A percentile compares a stretch with the other conserved stretches of the same genome.
Conservation (phyloP, 129 eudicot genomes). For the Solidago caesia region DNA sequence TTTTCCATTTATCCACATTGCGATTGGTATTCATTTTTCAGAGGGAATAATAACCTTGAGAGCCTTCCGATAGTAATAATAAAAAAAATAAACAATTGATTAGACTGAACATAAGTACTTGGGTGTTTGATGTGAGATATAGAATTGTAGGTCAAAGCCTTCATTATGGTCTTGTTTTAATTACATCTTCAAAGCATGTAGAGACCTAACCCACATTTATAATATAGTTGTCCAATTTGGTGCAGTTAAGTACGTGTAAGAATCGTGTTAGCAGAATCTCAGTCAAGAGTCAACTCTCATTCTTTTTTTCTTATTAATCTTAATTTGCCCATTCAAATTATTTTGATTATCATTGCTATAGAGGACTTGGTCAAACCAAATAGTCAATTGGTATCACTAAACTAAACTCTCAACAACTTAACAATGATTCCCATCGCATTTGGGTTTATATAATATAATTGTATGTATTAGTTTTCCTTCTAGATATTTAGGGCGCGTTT, state of each 20-base stretch:
- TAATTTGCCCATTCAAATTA: conserved; percentile 19
- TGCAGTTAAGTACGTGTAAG: conserved; percentile 20
- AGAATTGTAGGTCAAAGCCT: conserved; percentile 17
- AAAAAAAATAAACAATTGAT: neutral
- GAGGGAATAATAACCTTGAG: too few relatives aligned
- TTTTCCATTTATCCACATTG: too few relatives aligned
- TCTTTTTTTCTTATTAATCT: conserved; percentile 17
- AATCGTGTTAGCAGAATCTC: conserved; percentile 38
- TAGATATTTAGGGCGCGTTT: neutral
- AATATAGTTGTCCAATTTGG: conserved; percentile 26
- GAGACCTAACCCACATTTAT: conserved; percentile 16
- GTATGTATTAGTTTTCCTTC: neutral
- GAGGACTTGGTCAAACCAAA: conserved; percentile 17
- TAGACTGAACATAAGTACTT: neutral
- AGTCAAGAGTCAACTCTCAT: conserved; percentile 41
- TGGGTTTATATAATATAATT: neutral
- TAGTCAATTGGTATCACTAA: conserved; percentile 20
- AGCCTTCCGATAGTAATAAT: too few relatives aligned
- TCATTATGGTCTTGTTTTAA: conserved; percentile 5
- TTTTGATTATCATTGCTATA: conserved; percentile 11
- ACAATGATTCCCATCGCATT: conserved; percentile 11
- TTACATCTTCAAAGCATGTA: conserved; percentile 7
- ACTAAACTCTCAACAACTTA: conserved; percentile 6
- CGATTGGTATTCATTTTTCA: too few relatives aligned
- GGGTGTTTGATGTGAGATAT: neutral